Conservation (phyloP, 352 stramenopile genomes). For the Blastocystis sp. region DNA sequence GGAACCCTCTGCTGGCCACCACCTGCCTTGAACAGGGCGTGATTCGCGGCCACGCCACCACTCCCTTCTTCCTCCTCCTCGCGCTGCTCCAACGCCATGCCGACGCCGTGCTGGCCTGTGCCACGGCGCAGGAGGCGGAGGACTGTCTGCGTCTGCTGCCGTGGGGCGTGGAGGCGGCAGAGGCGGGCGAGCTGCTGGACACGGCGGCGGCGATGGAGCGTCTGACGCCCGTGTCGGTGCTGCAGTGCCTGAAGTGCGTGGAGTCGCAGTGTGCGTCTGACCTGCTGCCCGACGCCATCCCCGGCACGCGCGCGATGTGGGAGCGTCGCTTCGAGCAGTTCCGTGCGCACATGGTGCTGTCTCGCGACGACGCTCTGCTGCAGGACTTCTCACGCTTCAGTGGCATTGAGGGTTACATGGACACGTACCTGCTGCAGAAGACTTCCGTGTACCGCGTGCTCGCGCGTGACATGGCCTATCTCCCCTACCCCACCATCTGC, state of each 20-base stretch:
- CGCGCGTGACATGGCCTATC: conserved; percentile 1
- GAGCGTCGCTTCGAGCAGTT: not conserved
- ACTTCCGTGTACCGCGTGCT: conserved; percentile 1
- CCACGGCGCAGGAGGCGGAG: not conserved
- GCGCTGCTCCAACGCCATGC: not conserved
- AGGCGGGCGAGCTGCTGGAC: not conserved
- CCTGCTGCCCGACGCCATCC: not conserved
- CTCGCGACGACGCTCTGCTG: not conserved
- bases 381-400: not conserved
- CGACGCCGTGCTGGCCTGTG: not conserved
- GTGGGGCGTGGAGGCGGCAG: not conserved
- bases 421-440: not conserved
- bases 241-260: not conserved
- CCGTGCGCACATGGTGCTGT: not conserved
- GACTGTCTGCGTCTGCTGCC: not conserved
- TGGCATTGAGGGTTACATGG: not conserved
- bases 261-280: conserved; percentile 29
- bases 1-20: not conserved
- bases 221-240: conserved; percentile 16
- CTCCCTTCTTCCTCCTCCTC: conserved; percentile 25
- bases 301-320: not conserved
- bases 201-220: not conserved
- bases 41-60: not conserved
- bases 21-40: conserved; percentile 17
- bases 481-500: not conserved